Evolutionary conservation across 768 basidiomycete species (phyloP).

Genomic region (Hygrocybe punicea): DNA sequence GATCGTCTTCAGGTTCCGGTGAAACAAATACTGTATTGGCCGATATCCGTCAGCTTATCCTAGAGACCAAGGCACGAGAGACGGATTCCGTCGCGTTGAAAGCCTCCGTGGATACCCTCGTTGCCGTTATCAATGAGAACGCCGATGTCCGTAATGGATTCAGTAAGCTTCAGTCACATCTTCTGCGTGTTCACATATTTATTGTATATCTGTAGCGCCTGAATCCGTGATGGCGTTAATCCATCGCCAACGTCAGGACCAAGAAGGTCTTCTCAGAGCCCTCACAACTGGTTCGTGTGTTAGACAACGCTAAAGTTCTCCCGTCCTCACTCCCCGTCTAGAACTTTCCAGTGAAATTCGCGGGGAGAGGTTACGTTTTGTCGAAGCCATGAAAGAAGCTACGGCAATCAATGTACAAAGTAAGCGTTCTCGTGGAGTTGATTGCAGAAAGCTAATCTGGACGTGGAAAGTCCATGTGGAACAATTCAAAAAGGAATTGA

Average conservation of each 20-base stretch:
- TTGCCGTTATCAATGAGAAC: conserved; percentile 27
- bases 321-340: conserved; percentile 22
- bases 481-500: conserved; percentile 79
- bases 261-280: conserved; percentile 63
- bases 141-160: conserved; percentile 9
- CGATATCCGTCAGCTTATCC: conserved; percentile 38
- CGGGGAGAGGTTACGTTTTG: conserved; percentile 80
- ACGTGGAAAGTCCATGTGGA: conserved; percentile 67
- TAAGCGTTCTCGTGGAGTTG: conserved; percentile 26
- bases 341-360: conserved; percentile 82
- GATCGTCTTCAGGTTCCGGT: conserved; percentile 1
- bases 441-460: conserved; percentile 7
- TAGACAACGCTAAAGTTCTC: not conserved
- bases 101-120: conserved; percentile 38
- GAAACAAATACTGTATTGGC: conserved; percentile 27
- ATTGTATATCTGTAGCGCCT: conserved; percentile 39
- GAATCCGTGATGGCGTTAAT: conserved; percentile 60
- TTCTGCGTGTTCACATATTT: conserved; percentile 6
- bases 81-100: conserved; percentile 39
- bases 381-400: conserved; percentile 94
- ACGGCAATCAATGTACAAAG: conserved; percentile 84
- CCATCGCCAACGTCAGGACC: conserved; percentile 66
- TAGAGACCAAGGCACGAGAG: conserved; percentile 34
- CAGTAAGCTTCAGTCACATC: conserved; percentile 13
- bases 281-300: conserved; percentile 54